Percentiles rank a stretch among this genome's conserved stretches.
Conservation (phyloP, 768 basidiomycete genomes). For the Neoboletus subvelutipes region DNA sequence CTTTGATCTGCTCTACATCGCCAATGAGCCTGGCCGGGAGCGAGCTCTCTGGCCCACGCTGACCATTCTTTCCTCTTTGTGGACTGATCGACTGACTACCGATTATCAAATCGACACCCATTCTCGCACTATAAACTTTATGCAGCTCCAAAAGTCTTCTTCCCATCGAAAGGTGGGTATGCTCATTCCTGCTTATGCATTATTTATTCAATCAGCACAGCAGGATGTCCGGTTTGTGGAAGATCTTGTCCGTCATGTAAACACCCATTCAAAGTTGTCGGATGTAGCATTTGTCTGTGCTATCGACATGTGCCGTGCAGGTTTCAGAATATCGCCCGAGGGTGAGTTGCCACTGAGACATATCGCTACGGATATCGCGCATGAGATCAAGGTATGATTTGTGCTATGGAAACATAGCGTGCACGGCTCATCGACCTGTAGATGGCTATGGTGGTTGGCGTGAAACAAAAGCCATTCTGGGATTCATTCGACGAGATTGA, state of each 20-base stretch:
- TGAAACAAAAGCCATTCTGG: constrained; percentile 64
- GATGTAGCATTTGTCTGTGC: constrained; percentile 72
- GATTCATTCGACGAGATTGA: constrained; percentile 70
- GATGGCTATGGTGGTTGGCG: constrained; percentile 25
- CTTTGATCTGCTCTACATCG: constrained; percentile 72
- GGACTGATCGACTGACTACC: constrained; percentile 66
- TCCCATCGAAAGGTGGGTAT: constrained; percentile 31
- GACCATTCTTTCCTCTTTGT: constrained; percentile 68
- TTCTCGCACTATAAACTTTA: constrained; percentile 31
- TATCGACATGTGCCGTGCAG: constrained; percentile 73
- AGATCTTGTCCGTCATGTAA: constrained; percentile 58
- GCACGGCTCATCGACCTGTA: constrained; percentile 9
- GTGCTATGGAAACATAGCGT: constrained; percentile 19
- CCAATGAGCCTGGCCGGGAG: constrained; percentile 44
- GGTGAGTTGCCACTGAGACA: constrained; percentile 63
- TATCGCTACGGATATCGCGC: constrained; percentile 70
- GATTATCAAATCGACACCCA: constrained; percentile 49
- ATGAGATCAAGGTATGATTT: constrained; percentile 68
- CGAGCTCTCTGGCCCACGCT: constrained; percentile 78
- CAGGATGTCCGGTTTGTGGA: constrained; percentile 60
- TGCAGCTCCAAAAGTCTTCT: constrained; percentile 30
- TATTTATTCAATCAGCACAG: constrained; percentile 4
- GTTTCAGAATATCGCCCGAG: constrained; percentile 52
- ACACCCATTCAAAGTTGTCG: constrained; percentile 52
- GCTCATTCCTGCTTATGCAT: neutral